Percentiles rank a stretch among this genome's conserved stretches.
Conservation (phyloP, 495 filamentous ascomycete genomes). For the Tuber microsphaerosporum region DNA sequence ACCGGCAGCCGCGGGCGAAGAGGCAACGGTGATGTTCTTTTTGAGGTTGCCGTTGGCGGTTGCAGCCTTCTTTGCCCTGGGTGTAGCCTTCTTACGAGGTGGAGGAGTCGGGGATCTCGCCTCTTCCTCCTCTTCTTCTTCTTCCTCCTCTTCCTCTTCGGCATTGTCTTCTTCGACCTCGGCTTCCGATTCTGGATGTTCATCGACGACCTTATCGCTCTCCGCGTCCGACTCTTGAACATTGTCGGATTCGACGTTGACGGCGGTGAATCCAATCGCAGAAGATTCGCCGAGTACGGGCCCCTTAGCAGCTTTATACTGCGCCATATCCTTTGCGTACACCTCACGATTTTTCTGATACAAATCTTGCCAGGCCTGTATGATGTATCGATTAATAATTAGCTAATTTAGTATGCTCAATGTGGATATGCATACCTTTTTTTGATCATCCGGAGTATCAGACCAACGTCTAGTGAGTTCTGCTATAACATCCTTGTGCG, state of each 20-base stretch:
- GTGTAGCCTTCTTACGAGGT: constrained; percentile 44
- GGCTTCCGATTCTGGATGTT: constrained; percentile 8
- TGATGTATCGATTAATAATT: constrained; percentile 14
- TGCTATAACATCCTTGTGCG: constrained; percentile 70
- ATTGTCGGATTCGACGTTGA: constrained; percentile 49
- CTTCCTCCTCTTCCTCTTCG: constrained; percentile 42
- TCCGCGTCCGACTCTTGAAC: constrained; percentile 38
- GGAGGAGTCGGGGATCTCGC: constrained; percentile 54
- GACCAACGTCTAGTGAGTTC: constrained; percentile 79
- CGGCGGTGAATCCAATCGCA: constrained; percentile 44
- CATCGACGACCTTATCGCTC: constrained; percentile 5
- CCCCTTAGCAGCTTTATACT: constrained; percentile 51
- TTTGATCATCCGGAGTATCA: constrained; percentile 62
- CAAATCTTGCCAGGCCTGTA: constrained; percentile 32
- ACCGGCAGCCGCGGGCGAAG: constrained; percentile 1
- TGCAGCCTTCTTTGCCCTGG: constrained; percentile 48
- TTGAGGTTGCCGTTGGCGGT: constrained; percentile 42
- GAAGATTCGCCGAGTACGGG: constrained; percentile 23
- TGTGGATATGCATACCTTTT: constrained; percentile 53
- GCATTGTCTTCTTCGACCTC: constrained; percentile 43
- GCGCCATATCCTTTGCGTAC: constrained; percentile 56
- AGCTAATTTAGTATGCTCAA: constrained; percentile 19
- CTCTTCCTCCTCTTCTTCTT: constrained; percentile 50
- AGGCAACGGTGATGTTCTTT: constrained; percentile 13
- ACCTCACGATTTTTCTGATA: constrained; percentile 54